Percentiles rank a stretch among this genome's conserved stretches.
Conservation (phyloP, 257 asterid genomes). For the Ocimum tenuiflorum region DNA sequence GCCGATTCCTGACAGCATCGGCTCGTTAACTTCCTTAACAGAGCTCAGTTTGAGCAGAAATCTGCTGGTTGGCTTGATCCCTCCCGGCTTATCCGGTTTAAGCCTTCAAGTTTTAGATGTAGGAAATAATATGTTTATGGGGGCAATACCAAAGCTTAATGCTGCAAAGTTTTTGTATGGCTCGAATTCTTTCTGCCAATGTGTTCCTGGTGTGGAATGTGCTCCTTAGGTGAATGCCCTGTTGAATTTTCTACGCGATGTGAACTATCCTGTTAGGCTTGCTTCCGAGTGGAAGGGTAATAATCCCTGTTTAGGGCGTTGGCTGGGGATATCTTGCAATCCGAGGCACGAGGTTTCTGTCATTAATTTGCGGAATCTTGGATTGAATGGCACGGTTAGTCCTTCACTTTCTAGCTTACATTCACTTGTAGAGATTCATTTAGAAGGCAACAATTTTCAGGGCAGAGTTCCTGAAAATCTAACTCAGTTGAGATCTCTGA, state of each 20-base stretch:
- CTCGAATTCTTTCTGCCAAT: conserved; percentile 60
- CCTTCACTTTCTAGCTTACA: conserved; percentile 49
- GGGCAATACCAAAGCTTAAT: conserved; percentile 56
- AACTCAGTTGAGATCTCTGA: conserved; percentile 40
- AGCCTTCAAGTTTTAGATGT: conserved; percentile 43
- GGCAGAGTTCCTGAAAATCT: conserved; percentile 52
- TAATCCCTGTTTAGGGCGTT: conserved; percentile 58
- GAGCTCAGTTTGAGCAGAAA: conserved; percentile 51
- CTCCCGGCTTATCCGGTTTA: conserved; percentile 44
- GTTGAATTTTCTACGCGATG: conserved; percentile 44
- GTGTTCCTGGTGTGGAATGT: conserved; percentile 46
- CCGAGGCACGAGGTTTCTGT: conserved; percentile 40
- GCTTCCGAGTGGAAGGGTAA: conserved; percentile 59
- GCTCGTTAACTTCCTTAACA: conserved; percentile 38
- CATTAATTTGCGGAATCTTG: conserved; percentile 46
- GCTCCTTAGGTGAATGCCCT: conserved; percentile 58
- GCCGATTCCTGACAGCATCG: conserved; percentile 54
- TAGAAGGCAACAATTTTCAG: conserved; percentile 53
- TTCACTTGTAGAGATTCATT: conserved; percentile 57
- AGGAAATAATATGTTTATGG: conserved; percentile 71
- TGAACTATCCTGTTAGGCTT: conserved; percentile 46
- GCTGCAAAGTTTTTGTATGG: conserved; percentile 29
- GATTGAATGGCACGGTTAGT: conserved; percentile 60
- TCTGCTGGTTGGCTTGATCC: conserved; percentile 59
- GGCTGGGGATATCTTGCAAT: conserved; percentile 66